Evolutionary conservation across 345 rosid species (phyloP), one percentile per base, ranked within the genome.

Genomic region (Dovyalis caffra): DNA sequence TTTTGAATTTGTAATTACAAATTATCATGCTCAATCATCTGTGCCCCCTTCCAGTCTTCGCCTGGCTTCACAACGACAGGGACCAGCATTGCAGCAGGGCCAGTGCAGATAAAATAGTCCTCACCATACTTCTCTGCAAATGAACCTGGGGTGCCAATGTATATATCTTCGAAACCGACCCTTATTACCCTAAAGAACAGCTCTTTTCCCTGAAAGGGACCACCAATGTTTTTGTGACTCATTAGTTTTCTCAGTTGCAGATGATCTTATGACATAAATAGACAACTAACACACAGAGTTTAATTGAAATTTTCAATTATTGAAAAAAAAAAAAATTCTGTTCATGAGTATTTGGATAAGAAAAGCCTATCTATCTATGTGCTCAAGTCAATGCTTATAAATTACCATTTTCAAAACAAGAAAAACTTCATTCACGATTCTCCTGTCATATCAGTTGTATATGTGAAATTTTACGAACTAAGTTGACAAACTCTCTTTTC

Each of bases 21-120:
- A 78, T 92, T 92, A 77, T 95, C 97, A 69, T 94, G 97, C 79
- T 94, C 97, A 62, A 92, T 92, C 60, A 94, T 90, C 78, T 85
- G 92, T 49, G 97, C 97, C 53, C 99, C 99, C 81, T 83, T 92
- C 97, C 97, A 91, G 1, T 77, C 74, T 72, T 87, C 91, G 21
- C 91, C 94, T 2, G 95, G 88, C 23, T 85, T 77, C 8, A 92
- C 74, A 37, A 83, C 85, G 31, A 83, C 82, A 14, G 97, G 97
- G 25, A 92, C 97, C 28, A 95, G 81, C 87, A 90, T 85, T 21
- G 97, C 81, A 23, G 89, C 90, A 28, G 95, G 97, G 58, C 98
- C 97, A 0, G 97, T 92, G 86, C 97, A 91, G 75, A 88, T 79
- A 70, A 91, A 92, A 71, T 90, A 79, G 11, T 88, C 88, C 74